A percentile compares a stretch with the other conserved stretches of the same genome.
Evolutionary conservation across 805 yeast species (phyloP).

Genomic region (Candida glaebosa): DNA sequence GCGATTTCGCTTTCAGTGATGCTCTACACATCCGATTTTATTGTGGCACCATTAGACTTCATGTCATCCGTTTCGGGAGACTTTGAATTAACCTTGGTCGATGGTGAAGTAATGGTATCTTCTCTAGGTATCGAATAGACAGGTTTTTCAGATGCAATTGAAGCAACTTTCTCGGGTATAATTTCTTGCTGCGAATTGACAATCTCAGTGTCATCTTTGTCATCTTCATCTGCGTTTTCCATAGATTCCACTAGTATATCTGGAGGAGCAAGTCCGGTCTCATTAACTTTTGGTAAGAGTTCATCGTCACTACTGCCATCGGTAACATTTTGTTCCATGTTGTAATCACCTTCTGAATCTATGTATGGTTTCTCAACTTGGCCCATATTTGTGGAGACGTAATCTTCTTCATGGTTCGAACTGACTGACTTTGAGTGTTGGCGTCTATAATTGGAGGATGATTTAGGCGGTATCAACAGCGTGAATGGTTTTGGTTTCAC

Average conservation of each 20-base stretch:
- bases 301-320: slow-evolving; percentile 5
- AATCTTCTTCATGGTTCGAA: slow-evolving; percentile 28
- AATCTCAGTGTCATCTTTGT: not conserved
- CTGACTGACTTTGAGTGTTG: slow-evolving; percentile 35
- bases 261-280: not conserved
- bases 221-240: not conserved
- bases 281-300: slow-evolving; percentile 1
- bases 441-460: slow-evolving; percentile 10
- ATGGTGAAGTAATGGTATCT: not conserved
- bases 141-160: not conserved
- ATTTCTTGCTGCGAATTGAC: not conserved
- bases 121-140: not conserved
- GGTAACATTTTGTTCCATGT: slow-evolving; percentile 9
- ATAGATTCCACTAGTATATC: not conserved
- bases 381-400: slow-evolving; percentile 31
- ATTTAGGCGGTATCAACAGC: not conserved
- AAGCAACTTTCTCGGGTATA: not conserved
- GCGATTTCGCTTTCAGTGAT: not conserved
- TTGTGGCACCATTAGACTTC: not conserved
- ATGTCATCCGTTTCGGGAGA: not conserved
- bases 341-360: slow-evolving; percentile 42
- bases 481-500: not conserved
- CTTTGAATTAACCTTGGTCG: not conserved
- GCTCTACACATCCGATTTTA: not conserved
- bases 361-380: slow-evolving; percentile 38